Base-by-base conservation (phyloP, 2,329 filamentous ascomycete genomes). In the Pseudomassariella vexata region DNA sequence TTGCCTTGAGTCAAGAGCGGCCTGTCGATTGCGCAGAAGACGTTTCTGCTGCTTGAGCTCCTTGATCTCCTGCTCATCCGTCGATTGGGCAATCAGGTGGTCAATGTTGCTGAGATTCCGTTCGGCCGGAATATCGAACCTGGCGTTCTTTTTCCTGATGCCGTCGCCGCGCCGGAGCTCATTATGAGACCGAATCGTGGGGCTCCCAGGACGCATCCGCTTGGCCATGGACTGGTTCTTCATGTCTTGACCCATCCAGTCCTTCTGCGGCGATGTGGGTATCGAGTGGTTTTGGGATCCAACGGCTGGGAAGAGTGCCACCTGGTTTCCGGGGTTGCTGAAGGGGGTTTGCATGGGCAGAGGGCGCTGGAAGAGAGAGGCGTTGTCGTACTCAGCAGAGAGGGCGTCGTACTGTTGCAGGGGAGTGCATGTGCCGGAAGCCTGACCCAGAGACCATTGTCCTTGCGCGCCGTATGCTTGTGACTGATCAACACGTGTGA, bases 11-110 rank as follows among this genome's bases (percentile, higher is more conserved):
- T 96, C 90, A 49, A 98, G 83, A 46, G 92, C 92, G 62, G 92
- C 92, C 67, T 96, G 90, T 52, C 92, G 80, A 65, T 98, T 98
- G 53, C 92, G 78, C 42, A 98, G 70, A 40, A 98, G 70, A 39
- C 92, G 82, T 72, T 96, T 96, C 62, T 95, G 92, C 59, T 95
- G 88, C 76, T 98, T 98, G 52, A 98, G 73, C 65, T 96, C 89
- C 72, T 95, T 96, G 67, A 95, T 85, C 66, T 94, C 83, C 45
- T 92, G 80, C 52, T 96, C 90, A 58, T 94, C 83, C 35, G 78
- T 87, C 21, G 87, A 90, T 61, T 86, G 80, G 32, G 82, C 73
- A 60, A 98, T 96, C 53, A 96, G 73, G 40, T 86, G 75, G 59
- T 98, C 92, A 62, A 98, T 96, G 64, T 94, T 96, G 68, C 76